phyloP scores from a whole-genome alignment of 345 rosid species.

The Reutealis trisperma region DNA sequence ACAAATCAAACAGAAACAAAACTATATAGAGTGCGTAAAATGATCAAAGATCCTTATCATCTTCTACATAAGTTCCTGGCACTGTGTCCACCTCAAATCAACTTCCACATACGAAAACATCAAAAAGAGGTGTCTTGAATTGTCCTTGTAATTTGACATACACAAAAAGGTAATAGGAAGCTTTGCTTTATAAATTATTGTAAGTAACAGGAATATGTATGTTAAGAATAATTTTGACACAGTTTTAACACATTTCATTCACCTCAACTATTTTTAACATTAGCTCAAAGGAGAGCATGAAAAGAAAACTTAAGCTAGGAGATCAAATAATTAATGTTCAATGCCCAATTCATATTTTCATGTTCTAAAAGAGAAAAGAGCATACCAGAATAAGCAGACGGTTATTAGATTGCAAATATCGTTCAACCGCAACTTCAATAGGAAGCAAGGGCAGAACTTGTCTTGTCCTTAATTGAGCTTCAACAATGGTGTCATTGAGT shows the following conservation, averaged over 20 bases:
- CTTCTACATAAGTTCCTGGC: background rate
- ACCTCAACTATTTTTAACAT: background rate
- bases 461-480: conserved; percentile 56
- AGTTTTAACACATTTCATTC: background rate
- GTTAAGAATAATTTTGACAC: background rate
- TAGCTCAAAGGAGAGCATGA: background rate
- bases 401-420: conserved; percentile 40
- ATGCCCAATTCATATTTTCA: background rate
- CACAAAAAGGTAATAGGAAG: background rate
- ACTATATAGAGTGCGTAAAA: no score
- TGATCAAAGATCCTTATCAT: background rate
- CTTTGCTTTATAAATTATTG: background rate
- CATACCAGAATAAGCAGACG: conserved; percentile 56
- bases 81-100: background rate
- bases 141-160: background rate
- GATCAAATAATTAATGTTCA: background rate
- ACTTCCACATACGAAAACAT: background rate
- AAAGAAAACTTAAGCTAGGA: background rate
- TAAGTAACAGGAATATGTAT: background rate
- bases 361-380: background rate
- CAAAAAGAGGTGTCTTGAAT: background rate
- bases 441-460: conserved; percentile 58
- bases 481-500: conserved; percentile 61
- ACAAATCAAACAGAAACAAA: background rate
- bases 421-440: conserved; percentile 36